Conservation (phyloP, 2,329 filamentous ascomycete genomes). For the Proliferodiscus dingleyae region DNA sequence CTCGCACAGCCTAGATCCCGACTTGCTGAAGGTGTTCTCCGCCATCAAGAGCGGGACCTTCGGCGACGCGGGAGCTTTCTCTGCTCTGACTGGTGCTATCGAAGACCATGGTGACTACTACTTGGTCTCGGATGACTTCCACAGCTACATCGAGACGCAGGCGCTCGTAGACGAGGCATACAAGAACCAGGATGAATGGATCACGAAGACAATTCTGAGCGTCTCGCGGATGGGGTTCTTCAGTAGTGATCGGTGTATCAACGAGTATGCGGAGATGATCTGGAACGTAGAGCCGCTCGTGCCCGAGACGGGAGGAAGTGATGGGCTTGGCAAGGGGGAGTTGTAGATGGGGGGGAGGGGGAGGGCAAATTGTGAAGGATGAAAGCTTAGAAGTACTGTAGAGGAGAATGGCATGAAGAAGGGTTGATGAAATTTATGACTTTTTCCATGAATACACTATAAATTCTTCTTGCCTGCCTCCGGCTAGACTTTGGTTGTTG, state of each 20-base stretch:
- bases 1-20: conserved; percentile 68
- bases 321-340: conserved; percentile 20
- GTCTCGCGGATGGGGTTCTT: conserved; percentile 98
- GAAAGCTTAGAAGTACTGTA: neutral
- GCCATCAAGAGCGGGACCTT: conserved; percentile 77
- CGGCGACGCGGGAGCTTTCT: conserved; percentile 72
- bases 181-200: conserved; percentile 87
- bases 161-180: conserved; percentile 87
- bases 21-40: conserved; percentile 76
- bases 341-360: conserved; percentile 8
- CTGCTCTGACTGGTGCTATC: conserved; percentile 78
- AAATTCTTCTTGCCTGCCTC: no score
- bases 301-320: conserved; percentile 15
- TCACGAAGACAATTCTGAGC: conserved; percentile 81
- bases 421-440: no score
- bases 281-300: conserved; percentile 83
- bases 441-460: no score
- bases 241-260: conserved; percentile 89
- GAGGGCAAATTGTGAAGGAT: neutral
- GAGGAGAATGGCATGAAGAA: neutral
- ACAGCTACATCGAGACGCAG: conserved; percentile 89
- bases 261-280: conserved; percentile 94
- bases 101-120: conserved; percentile 96
- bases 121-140: conserved; percentile 94
- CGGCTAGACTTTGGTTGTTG: no score